Evolutionary conservation across 495 filamentous ascomycete species (phyloP).

Genomic region (Aspergillus carlsbadensis): DNA sequence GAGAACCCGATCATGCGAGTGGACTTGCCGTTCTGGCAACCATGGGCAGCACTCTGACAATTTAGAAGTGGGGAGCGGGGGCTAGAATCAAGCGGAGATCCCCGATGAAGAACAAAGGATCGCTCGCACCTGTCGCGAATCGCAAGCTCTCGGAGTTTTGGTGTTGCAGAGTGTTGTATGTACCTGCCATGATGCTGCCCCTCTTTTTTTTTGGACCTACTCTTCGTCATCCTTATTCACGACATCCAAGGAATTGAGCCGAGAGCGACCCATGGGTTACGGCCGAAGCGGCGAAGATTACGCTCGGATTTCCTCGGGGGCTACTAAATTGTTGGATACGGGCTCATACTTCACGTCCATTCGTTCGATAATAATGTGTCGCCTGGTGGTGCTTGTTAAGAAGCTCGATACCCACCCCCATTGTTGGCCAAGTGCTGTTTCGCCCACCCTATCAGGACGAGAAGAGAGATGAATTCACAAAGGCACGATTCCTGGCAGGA

Average conservation of each 20-base stretch:
- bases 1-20: not conserved
- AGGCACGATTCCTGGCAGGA: constrained; percentile 13
- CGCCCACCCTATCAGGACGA: constrained; percentile 1
- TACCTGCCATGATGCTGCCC: not conserved
- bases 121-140: not conserved
- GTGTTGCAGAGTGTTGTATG: not conserved
- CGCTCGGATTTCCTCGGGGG: too few relatives aligned
- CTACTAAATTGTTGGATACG: too few relatives aligned
- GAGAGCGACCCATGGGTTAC: too few relatives aligned
- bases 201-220: not conserved
- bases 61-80: constrained; percentile 7
- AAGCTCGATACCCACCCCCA: too few relatives aligned
- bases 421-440: too few relatives aligned
- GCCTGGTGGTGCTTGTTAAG: too few relatives aligned
- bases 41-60: not conserved
- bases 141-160: not conserved
- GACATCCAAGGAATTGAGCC: too few relatives aligned
- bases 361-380: too few relatives aligned
- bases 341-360: too few relatives aligned
- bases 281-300: not conserved
- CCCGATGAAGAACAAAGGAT: constrained; percentile 23
- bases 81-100: constrained; percentile 21
- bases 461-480: constrained; percentile 8
- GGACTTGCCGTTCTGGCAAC: constrained; percentile 2
- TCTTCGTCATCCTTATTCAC: too few relatives aligned